Evolutionary conservation across 768 basidiomycete genomes (phyloP).

Genomic region (Tulasnella sp.): DNA sequence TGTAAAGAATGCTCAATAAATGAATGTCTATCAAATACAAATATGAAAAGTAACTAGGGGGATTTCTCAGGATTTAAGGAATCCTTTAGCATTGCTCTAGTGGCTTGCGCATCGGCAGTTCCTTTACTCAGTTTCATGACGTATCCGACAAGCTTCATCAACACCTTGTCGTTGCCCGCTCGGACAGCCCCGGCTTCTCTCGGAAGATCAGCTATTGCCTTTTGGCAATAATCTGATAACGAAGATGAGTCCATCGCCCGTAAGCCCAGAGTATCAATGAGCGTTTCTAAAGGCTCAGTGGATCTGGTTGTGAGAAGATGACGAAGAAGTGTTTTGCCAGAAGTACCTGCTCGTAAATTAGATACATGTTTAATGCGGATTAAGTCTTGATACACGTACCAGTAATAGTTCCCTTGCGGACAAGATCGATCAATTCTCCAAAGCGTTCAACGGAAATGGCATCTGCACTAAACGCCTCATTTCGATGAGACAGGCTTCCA

Average conservation of each 20-base stretch:
- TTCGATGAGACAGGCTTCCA: constrained; percentile 54
- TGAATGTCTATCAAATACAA: too few species aligned
- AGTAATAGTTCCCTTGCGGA: constrained; percentile 53
- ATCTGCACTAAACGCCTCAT: constrained; percentile 44
- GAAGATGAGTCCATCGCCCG: constrained; percentile 30
- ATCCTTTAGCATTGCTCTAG: constrained; percentile 35
- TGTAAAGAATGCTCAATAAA: too few species aligned
- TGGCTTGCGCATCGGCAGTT: constrained; percentile 56
- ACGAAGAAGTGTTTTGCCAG: constrained; percentile 64
- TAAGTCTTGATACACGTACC: constrained; percentile 31
- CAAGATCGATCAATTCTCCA: constrained; percentile 64
- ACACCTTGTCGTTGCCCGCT: constrained; percentile 57
- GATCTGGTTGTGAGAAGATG: constrained; percentile 36
- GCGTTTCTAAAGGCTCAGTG: constrained; percentile 25
- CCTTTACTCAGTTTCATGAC: constrained; percentile 78
- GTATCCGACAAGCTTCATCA: constrained; percentile 70
- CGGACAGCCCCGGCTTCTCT: constrained; percentile 51
- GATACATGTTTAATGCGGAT: constrained; percentile 15
- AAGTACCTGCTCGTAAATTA: constrained; percentile 40
- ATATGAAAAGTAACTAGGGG: too few species aligned
- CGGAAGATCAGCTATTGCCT: constrained; percentile 55
- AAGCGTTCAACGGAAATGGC: constrained; percentile 50
- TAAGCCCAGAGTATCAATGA: constrained; percentile 41
- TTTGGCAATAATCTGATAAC: constrained; percentile 42
- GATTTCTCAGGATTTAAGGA: too few species aligned